Evolutionary conservation across 108 stramenopile genomes (phyloP).

Genomic region (Fistulifera solaris): DNA sequence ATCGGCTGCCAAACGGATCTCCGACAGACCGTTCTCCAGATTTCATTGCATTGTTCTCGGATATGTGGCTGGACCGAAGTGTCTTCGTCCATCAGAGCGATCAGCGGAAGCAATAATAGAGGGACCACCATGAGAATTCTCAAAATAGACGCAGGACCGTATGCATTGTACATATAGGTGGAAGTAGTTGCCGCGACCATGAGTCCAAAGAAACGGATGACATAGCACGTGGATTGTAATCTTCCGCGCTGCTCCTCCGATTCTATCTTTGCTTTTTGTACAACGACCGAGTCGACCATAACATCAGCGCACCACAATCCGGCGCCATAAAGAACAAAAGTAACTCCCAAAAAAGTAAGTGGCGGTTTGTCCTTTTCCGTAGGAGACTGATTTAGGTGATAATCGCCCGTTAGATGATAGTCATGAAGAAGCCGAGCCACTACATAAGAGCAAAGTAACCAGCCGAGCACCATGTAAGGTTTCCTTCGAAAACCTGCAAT

Average conservation of each 20-base stretch:
- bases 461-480: constrained; percentile 76
- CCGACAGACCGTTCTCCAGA: constrained; percentile 74
- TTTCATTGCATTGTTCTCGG: constrained; percentile 54
- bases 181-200: constrained; percentile 64
- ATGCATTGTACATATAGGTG: constrained; percentile 45
- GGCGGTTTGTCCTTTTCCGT: constrained; percentile 38
- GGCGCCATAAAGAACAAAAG: constrained; percentile 50
- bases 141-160: constrained; percentile 42
- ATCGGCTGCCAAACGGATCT: constrained; percentile 82
- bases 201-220: constrained; percentile 66
- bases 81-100: constrained; percentile 38
- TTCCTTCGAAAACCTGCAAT: constrained; percentile 55
- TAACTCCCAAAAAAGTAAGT: constrained; percentile 40
- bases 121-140: constrained; percentile 42
- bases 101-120: constrained; percentile 30
- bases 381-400: no score
- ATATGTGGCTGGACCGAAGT: constrained; percentile 7
- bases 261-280: constrained; percentile 69
- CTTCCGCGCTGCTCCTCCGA: constrained; percentile 43
- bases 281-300: constrained; percentile 68
- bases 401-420: constrained; percentile 20
- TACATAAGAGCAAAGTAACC: constrained; percentile 34
- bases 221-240: constrained; percentile 69
- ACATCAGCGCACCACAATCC: constrained; percentile 78
- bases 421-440: constrained; percentile 32